Evolutionary conservation across 2,329 filamentous ascomycete species (phyloP), one percentile per base, ranked within the genome.

Genomic region (Aspergillus caelatus): DNA sequence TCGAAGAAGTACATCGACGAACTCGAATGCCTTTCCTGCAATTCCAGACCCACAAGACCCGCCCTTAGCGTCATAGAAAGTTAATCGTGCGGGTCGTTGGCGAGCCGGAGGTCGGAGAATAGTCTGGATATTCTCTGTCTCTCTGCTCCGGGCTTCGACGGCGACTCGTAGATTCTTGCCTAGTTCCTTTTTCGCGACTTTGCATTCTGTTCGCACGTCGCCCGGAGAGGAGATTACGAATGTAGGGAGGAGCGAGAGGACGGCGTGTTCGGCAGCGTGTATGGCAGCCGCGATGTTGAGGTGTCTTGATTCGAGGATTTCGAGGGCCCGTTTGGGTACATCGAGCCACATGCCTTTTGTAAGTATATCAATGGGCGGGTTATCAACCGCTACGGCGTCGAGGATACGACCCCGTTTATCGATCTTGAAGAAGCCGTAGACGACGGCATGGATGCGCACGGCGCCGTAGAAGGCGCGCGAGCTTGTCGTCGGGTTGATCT

Each of bases 391-490:
- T 0, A 98, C 90, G 2, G 94, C 94, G 75, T 99, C 95, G 16
- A 98, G 86, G 62, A 98, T 92, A 2, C 92, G 88, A 1, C 91
- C 87, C 69, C 88, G 90, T 74, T 90, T 91, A 78, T 98, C 94
- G n/a, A 97, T 82, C 75, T 98, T 98, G 85, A 97, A 98, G 81
- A 95, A 99, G 2, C 95, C 95, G 75, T 96, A 98, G 2, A 99
- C 93, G 34, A 92, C 90, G 68, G 94, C 91, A 67, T 90, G 88
- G 72, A 98, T 94, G 71, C 91, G 90, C 74, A 99, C 94, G 0
- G 87, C 82, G 41, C 95, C 95, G 74, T 92, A 94, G 79, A 92
- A 98, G 1, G 94, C 94, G 65, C 88, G 86, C 0, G 86, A 91
- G 4, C 32, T 45, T 11, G 59, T 34, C 12, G 23, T 45, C 7